Evolutionary conservation across 1,284 basidiomycete genomes (phyloP).

Genomic region (Trametes hirsuta): DNA sequence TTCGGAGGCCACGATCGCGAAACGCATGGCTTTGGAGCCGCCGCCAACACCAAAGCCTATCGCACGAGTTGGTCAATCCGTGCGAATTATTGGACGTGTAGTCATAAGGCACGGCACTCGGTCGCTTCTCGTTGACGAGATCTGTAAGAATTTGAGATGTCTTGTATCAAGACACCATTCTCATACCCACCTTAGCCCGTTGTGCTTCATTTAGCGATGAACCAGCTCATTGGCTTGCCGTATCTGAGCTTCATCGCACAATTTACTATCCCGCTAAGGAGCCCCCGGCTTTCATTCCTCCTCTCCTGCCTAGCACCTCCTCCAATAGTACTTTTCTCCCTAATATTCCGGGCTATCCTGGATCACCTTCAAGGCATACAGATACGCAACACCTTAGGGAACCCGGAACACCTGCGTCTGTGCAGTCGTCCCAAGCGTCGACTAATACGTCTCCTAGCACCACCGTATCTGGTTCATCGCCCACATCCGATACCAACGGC

Average conservation of each 20-base stretch:
- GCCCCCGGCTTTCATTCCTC: constrained; percentile 51
- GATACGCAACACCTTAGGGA: background rate
- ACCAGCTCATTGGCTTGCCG: constrained; percentile 57
- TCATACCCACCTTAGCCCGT: constrained; percentile 35
- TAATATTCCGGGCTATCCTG: background rate
- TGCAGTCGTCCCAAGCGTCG: constrained; percentile 7
- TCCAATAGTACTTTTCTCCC: background rate
- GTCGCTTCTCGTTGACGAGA: constrained; percentile 47
- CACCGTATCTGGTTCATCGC: constrained; percentile 10
- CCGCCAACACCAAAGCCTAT: constrained; percentile 40
- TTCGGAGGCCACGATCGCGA: background rate
- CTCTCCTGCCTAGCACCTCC: constrained; percentile 10
- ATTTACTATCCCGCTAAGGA: constrained; percentile 47
- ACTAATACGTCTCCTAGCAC: constrained; percentile 18
- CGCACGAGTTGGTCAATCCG: constrained; percentile 50
- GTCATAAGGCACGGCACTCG: constrained; percentile 45
- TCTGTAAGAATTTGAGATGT: constrained; percentile 28
- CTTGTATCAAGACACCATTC: background rate
- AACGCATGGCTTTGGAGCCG: background rate
- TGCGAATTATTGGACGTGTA: constrained; percentile 55
- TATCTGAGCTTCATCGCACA: constrained; percentile 54
- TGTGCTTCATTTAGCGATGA: constrained; percentile 62
- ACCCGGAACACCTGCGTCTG: constrained; percentile 17
- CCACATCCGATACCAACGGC: background rate
- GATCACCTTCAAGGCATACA: constrained; percentile 9